Conservation (phyloP, 73 alveolate genomes). For the Symbiodinium pilosum region DNA sequence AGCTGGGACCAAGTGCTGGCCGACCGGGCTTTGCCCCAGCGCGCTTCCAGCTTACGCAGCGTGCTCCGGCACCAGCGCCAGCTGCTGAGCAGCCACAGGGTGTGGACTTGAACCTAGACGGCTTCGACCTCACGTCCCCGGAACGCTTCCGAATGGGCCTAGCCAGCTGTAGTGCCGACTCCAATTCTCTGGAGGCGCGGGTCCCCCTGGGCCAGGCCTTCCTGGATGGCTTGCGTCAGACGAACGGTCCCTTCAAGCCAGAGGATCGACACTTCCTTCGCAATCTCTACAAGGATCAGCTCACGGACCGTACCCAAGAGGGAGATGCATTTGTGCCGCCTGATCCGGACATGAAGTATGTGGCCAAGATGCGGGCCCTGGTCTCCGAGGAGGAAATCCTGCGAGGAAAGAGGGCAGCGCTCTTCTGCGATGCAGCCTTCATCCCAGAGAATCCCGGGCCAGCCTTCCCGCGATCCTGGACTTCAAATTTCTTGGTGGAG, state of each 20-base stretch:
- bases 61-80: too few relatives aligned
- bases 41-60: conserved; percentile 89
- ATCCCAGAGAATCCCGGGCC: conserved; percentile 46
- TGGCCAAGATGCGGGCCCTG: conserved; percentile 45
- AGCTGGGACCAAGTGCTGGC: too few relatives aligned
- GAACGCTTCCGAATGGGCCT: conserved; percentile 39
- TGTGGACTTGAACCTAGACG: conserved; percentile 71
- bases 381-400: conserved; percentile 81
- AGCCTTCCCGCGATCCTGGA: conserved; percentile 74
- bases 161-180: conserved; percentile 60
- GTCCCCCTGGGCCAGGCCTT: conserved; percentile 54
- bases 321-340: conserved; percentile 86
- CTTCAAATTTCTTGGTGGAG: conserved; percentile 56
- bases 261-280: conserved; percentile 3
- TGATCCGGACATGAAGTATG: conserved; percentile 57
- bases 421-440: conserved; percentile 54
- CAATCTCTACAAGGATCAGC: conserved; percentile 55
- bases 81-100: conserved; percentile 91
- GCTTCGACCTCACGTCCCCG: not conserved
- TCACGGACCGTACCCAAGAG: conserved; percentile 64
- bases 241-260: conserved; percentile 2
- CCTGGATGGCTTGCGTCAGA: conserved; percentile 70
- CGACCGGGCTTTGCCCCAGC: conserved; percentile 55
- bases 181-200: conserved; percentile 35
- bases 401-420: conserved; percentile 33